A percentile compares a stretch with the other conserved stretches of the same genome.
Evolutionary conservation across 805 yeast genomes (phyloP).

Genomic region (Blastobotrys mokoenaii): DNA sequence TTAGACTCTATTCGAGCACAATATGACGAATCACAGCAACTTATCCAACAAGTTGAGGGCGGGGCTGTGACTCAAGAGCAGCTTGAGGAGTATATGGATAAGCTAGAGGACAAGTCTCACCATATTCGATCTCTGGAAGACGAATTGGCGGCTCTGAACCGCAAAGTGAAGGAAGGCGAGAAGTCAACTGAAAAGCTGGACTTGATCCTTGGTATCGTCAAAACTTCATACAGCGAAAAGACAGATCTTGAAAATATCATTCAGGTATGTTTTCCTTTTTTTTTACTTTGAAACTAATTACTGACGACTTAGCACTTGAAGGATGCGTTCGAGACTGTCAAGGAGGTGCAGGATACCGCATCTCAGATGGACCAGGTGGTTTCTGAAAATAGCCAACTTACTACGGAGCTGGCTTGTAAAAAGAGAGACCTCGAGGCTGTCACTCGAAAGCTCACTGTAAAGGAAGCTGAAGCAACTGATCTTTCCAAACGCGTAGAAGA

Average conservation of each 20-base stretch:
- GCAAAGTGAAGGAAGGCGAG: too few relatives aligned
- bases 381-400: neutral
- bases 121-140: neutral
- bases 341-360: neutral
- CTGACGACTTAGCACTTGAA: neutral
- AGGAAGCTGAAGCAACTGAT: neutral
- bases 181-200: neutral
- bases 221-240: neutral
- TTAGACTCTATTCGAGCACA: neutral
- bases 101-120: too few relatives aligned
- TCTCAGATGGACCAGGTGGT: slow-evolving; percentile 1
- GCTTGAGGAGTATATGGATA: neutral
- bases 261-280: neutral
- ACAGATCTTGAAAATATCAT: neutral
- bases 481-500: too few relatives aligned
- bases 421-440: neutral
- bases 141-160: neutral
- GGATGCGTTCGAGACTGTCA: slow-evolving; percentile 1
- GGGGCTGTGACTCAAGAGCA: neutral
- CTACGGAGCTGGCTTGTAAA: neutral
- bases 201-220: neutral
- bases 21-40: neutral
- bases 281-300: neutral
- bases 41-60: neutral
- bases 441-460: neutral